Percentiles rank a stretch among this genome's conserved stretches.
These are phyloP conservation scores for Sphagnum tenellum DNA, from an alignment of 225 moss, liverwort and hornwort species.

Conservation along the genomic window DNA sequence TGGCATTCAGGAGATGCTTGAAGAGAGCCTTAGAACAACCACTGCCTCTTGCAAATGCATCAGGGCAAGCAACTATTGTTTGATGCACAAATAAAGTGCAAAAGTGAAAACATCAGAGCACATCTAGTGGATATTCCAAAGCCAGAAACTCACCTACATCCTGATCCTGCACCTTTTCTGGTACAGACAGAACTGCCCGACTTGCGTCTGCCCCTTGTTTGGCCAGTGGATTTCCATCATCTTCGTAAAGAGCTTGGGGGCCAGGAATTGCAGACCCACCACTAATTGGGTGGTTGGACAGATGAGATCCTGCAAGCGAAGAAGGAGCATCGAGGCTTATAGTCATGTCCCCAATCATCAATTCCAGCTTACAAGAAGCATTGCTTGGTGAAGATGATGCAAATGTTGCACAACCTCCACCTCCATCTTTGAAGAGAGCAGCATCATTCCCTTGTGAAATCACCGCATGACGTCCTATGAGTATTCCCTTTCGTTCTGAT, in stretches of 20 bases:
- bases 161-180: no score
- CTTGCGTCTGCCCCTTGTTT: neutral
- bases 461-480: constrained; percentile 5
- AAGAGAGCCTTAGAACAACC: no score
- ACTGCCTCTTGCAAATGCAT: no score
- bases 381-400: neutral
- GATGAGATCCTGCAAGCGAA: no score
- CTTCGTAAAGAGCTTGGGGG: neutral
- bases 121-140: no score
- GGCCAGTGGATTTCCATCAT: no score
- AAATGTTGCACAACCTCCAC: neutral
- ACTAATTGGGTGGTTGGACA: no score
- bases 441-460: neutral
- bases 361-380: constrained; percentile 1
- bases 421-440: neutral
- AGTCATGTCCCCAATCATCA: constrained; percentile 10
- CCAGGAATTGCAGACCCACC: neutral
- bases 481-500: constrained; percentile 4
- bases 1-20: no score
- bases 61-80: no score
- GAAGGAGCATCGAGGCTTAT: constrained; percentile 8
- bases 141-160: no score
- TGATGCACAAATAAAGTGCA: no score
- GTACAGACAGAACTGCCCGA: neutral
- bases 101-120: no score